Conservation (phyloP, 2,329 filamentous ascomycete species). For the Helminthosporium solani region DNA sequence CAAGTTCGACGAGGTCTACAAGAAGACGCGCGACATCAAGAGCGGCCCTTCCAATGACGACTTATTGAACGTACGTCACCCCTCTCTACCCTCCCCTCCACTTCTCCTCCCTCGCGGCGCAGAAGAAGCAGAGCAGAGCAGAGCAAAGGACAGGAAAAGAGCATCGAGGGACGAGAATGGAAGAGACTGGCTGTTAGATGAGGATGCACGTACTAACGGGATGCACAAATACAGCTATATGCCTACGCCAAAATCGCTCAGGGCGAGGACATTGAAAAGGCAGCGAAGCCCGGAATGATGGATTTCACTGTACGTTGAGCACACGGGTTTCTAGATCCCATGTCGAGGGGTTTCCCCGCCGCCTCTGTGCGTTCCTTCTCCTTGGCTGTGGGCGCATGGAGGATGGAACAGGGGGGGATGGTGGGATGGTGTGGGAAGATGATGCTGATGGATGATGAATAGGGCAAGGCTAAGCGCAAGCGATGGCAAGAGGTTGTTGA, state of each 20-base stretch:
- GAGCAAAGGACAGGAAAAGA: too few relatives aligned
- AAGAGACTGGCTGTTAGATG: too few relatives aligned
- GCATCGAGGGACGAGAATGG: too few relatives aligned
- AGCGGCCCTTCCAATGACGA: slow-evolving; percentile 34
- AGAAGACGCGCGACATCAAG: slow-evolving; percentile 34
- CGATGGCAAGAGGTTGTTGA: slow-evolving; percentile 74
- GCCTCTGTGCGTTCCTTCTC: neutral
- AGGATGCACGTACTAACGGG: slow-evolving; percentile 2
- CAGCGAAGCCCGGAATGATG: slow-evolving; percentile 64
- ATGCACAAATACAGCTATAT: slow-evolving; percentile 53
- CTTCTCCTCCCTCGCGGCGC: neutral
- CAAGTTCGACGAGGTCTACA: slow-evolving; percentile 34
- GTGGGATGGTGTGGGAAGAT: too few relatives aligned
- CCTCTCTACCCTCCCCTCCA: neutral
- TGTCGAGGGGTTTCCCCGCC: too few relatives aligned
- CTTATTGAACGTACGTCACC: slow-evolving; percentile 52
- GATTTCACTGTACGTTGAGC: slow-evolving; percentile 61
- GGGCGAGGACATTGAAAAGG: slow-evolving; percentile 42
- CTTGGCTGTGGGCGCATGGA: neutral
- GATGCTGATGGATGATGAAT: neutral
- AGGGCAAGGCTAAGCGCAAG: slow-evolving; percentile 79
- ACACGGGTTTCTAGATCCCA: too few relatives aligned
- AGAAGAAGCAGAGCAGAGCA: too few relatives aligned
- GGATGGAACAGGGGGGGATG: too few relatives aligned
- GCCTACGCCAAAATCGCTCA: slow-evolving; percentile 49